Conservation (phyloP, 2,329 filamentous ascomycete genomes). For the Fusarium goolgardi region DNA sequence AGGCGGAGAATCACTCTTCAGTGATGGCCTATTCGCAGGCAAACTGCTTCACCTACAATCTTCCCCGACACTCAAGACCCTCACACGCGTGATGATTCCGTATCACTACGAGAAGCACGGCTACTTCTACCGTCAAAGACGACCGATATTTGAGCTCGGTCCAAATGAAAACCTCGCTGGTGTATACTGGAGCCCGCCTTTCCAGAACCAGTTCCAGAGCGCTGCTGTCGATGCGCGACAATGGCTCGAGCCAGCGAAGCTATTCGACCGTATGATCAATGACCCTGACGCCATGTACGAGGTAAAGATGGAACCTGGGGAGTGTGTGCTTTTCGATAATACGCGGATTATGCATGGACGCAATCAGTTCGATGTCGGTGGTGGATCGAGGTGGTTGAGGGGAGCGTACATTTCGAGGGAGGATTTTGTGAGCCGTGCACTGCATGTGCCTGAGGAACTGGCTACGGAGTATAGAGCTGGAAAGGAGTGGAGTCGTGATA, state of each 20-base stretch:
- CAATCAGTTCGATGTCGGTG: constrained; percentile 73
- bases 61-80: constrained; percentile 45
- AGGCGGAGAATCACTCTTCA: constrained; percentile 89
- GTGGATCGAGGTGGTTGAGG: constrained; percentile 82
- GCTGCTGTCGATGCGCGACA: constrained; percentile 39
- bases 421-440: constrained; percentile 56
- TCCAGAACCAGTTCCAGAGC: constrained; percentile 69
- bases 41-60: constrained; percentile 50
- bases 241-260: constrained; percentile 63
- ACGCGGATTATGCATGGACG: constrained; percentile 85
- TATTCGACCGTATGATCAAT: constrained; percentile 71
- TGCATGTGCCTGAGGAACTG: constrained; percentile 47
- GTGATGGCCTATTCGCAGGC: constrained; percentile 75
- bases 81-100: constrained; percentile 61
- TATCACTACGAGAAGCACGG: constrained; percentile 78
- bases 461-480: constrained; percentile 43
- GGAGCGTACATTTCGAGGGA: constrained; percentile 80
- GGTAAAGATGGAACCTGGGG: constrained; percentile 79
- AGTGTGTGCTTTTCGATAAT: constrained; percentile 96
- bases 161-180: constrained; percentile 43
- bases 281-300: constrained; percentile 70
- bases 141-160: constrained; percentile 63
- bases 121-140: constrained; percentile 69
- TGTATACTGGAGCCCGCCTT: constrained; percentile 79
- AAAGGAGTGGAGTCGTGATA: constrained; percentile 42